Evolutionary conservation across 116 monocot genomes (phyloP).

Genomic region (Phalaenopsis hybrid): DNA sequence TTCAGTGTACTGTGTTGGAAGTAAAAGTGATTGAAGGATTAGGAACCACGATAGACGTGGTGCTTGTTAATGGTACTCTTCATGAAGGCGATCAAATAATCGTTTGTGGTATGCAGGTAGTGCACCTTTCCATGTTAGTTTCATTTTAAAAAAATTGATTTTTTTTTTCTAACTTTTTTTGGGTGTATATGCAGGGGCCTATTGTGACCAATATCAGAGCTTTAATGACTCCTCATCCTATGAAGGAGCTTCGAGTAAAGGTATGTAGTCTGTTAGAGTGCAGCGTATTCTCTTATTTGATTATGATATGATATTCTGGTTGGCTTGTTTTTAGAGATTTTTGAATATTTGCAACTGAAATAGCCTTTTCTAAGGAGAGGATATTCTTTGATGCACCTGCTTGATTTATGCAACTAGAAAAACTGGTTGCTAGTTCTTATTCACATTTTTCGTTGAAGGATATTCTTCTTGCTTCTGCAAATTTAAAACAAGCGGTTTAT

Average conservation of each 20-base stretch:
- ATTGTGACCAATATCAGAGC: constrained; percentile 88
- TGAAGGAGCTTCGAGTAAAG: constrained; percentile 95
- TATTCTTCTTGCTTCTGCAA: neutral
- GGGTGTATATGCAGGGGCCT: constrained; percentile 55
- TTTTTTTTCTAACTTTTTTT: neutral
- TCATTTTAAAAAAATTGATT: neutral
- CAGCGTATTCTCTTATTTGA: neutral
- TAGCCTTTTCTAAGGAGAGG: neutral
- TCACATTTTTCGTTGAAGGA: neutral
- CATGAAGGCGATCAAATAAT: constrained; percentile 96
- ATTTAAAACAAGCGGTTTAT: neutral
- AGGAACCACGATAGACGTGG: constrained; percentile 91
- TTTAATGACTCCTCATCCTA: constrained; percentile 88
- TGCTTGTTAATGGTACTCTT: constrained; percentile 82
- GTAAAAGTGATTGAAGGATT: constrained; percentile 94
- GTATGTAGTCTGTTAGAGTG: constrained; percentile 25
- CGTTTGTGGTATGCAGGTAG: constrained; percentile 96
- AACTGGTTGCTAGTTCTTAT: neutral
- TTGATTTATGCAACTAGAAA: neutral
- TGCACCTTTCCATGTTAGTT: neutral
- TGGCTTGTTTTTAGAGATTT: neutral
- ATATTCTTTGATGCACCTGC: neutral
- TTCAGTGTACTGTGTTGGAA: constrained; percentile 90
- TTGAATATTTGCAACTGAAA: neutral
- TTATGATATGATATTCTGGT: neutral